Percentiles rank a stretch among this genome's conserved stretches.
Conservation (phyloP, 2,329 filamentous ascomycete genomes). For the Penicillium frequentans region DNA sequence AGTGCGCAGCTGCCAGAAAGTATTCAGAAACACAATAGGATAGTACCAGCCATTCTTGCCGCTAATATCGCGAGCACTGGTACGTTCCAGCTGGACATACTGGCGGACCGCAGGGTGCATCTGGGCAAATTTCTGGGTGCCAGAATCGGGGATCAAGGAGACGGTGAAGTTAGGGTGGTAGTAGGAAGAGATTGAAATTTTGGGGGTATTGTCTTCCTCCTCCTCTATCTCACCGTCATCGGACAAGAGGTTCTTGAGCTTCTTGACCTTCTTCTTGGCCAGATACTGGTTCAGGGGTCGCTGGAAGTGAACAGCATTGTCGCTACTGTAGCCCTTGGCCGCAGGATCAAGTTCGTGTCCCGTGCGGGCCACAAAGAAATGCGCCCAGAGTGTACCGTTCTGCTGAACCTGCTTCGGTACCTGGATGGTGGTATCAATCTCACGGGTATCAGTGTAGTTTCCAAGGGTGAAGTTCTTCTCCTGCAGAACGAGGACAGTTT, state of each 20-base stretch:
- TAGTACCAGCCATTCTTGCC: constrained; percentile 93
- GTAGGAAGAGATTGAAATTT: constrained; percentile 76
- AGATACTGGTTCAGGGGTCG: constrained; percentile 87
- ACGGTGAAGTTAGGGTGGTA: constrained; percentile 95
- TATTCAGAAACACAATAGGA: constrained; percentile 88
- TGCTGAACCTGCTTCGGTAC: constrained; percentile 80
- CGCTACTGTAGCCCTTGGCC: constrained; percentile 68
- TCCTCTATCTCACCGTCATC: constrained; percentile 53
- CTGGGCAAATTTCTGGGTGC: constrained; percentile 64
- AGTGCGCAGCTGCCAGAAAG: constrained; percentile 90
- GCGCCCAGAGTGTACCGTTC: constrained; percentile 91
- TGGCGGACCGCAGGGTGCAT: constrained; percentile 74
- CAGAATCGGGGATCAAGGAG: constrained; percentile 79
- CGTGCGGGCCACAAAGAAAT: constrained; percentile 82
- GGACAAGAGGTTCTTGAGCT: constrained; percentile 79
- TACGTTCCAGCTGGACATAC: constrained; percentile 76
- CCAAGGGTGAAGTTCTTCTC: constrained; percentile 79
- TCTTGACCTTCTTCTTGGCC: constrained; percentile 83
- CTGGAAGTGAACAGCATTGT: constrained; percentile 77
- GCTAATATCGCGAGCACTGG: constrained; percentile 75
- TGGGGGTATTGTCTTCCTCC: constrained; percentile 56
- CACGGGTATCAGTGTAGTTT: constrained; percentile 75
- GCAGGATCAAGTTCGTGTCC: constrained; percentile 76
- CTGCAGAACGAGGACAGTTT: constrained; percentile 70
- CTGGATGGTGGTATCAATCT: constrained; percentile 72